Percentiles rank a stretch among this genome's conserved stretches.
Conservation (phyloP, 2,329 filamentous ascomycete species). For the Hypoxylon sp. region DNA sequence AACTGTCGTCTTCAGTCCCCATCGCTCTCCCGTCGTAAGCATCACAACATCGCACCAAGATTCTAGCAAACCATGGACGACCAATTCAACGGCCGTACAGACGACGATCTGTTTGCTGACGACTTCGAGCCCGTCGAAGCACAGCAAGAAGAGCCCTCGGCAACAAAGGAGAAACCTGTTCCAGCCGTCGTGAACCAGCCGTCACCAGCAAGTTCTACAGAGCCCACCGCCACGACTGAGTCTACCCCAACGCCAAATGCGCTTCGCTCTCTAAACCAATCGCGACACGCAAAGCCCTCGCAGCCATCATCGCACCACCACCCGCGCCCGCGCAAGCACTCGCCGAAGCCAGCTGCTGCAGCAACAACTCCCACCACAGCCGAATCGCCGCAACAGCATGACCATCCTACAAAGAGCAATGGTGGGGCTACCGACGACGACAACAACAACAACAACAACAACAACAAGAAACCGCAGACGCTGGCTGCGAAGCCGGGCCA, state of each 20-base stretch:
- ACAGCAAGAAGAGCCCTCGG: slow-evolving; percentile 36
- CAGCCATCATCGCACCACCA: slow-evolving; percentile 37
- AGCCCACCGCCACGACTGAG: slow-evolving; percentile 28
- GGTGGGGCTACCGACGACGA: slow-evolving; percentile 21
- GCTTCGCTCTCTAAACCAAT: slow-evolving; percentile 53
- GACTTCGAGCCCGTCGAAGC: slow-evolving; percentile 70
- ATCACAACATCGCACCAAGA: neutral
- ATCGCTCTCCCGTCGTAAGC: neutral
- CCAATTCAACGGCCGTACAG: slow-evolving; percentile 72
- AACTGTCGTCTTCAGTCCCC: slow-evolving; percentile 1
- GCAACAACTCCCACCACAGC: slow-evolving; percentile 26
- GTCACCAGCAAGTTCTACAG: slow-evolving; percentile 32
- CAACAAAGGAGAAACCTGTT: slow-evolving; percentile 17
- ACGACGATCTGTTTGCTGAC: slow-evolving; percentile 74
- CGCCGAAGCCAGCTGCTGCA: slow-evolving; percentile 36
- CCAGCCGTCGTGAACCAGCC: slow-evolving; percentile 28
- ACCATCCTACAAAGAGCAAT: slow-evolving; percentile 14
- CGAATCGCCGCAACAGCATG: slow-evolving; percentile 19
- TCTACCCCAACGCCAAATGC: slow-evolving; percentile 34
- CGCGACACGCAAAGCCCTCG: slow-evolving; percentile 53
- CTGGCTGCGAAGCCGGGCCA: slow-evolving; percentile 50
- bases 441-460: slow-evolving; percentile 37
- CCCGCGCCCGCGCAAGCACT: slow-evolving; percentile 47
- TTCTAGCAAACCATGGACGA: slow-evolving; percentile 66
- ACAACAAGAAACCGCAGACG: slow-evolving; percentile 21